A percentile compares a stretch with the other conserved stretches of the same genome.
Evolutionary conservation across 1,284 basidiomycete genomes (phyloP).

Genomic region (Gomphus bonarii): DNA sequence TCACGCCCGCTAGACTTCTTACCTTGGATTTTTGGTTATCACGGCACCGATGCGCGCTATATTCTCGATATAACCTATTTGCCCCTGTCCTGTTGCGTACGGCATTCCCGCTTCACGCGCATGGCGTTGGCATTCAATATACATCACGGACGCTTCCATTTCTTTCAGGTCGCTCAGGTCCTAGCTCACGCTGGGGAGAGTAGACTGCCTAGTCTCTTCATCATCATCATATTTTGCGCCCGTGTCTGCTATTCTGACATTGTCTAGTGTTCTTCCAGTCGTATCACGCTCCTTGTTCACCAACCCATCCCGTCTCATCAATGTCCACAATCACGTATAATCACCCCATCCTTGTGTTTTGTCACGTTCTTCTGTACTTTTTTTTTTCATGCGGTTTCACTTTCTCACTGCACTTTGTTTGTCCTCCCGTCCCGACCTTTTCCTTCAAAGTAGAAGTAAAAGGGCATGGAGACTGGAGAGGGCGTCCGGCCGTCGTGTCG

Average conservation of each 20-base stretch:
- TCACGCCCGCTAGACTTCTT: neutral
- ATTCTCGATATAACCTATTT: neutral
- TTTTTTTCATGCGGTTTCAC: neutral
- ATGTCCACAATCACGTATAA: neutral
- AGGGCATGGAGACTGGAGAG: slow-evolving; percentile 6
- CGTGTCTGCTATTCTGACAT: neutral
- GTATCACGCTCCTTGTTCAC: neutral
- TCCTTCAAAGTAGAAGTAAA: neutral
- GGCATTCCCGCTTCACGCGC: neutral
- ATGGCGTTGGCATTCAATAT: neutral
- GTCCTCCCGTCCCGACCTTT: slow-evolving; percentile 6
- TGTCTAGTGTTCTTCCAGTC: neutral
- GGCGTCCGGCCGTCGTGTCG: slow-evolving; percentile 1
- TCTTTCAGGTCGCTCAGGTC: slow-evolving; percentile 1
- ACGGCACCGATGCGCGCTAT: neutral
- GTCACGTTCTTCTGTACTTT: neutral
- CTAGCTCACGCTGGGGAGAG: neutral
- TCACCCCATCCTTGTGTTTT: neutral
- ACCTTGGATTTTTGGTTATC: neutral
- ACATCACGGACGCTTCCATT: slow-evolving; percentile 7
- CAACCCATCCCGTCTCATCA: neutral
- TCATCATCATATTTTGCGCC: neutral
- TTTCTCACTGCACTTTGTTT: slow-evolving; percentile 1
- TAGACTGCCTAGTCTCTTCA: neutral
- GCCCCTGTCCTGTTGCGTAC: neutral